Percentiles rank a stretch among this genome's conserved stretches.
These are phyloP conservation scores for Solanum corneliomulleri DNA, from an alignment of 257 asterid genomes.

Conservation along the genomic window DNA sequence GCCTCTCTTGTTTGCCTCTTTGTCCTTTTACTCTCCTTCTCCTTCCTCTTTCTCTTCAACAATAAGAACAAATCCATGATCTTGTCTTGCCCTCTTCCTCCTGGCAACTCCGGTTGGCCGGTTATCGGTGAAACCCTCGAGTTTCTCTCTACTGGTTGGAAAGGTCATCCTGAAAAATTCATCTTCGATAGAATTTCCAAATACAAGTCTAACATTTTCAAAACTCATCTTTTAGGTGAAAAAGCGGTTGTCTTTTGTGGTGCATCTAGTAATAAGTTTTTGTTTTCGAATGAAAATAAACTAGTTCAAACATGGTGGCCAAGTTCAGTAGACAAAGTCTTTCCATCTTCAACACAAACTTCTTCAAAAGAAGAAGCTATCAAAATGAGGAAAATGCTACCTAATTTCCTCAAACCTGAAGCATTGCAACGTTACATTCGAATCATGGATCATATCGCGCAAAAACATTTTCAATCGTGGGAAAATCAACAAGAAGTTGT, in stretches of 20 bases:
- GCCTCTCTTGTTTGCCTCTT: constrained; percentile 37
- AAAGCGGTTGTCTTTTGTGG: constrained; percentile 33
- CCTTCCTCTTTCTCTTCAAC: constrained; percentile 49
- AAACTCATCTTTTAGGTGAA: constrained; percentile 32
- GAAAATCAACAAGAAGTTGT: constrained; percentile 8
- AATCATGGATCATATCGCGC: constrained; percentile 40
- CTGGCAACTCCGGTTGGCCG: constrained; percentile 41
- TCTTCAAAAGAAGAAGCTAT: constrained; percentile 48
- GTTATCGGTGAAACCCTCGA: constrained; percentile 42
- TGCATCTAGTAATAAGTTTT: constrained; percentile 26
- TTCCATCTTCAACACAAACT: constrained; percentile 36
- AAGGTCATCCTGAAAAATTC: constrained; percentile 47
- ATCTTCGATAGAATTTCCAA: constrained; percentile 34
- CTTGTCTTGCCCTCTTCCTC: constrained; percentile 18
- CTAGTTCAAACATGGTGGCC: constrained; percentile 62
- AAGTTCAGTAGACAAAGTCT: constrained; percentile 28
- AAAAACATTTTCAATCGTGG: constrained; percentile 15
- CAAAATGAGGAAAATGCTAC: constrained; percentile 54
- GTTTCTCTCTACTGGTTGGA: constrained; percentile 45
- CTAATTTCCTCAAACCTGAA: constrained; percentile 45
- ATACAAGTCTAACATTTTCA: constrained; percentile 25
- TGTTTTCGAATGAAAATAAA: constrained; percentile 53
- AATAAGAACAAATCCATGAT: constrained; percentile 10
- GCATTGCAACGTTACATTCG: constrained; percentile 3
- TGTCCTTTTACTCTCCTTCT: constrained; percentile 23